A percentile compares a stretch with the other conserved stretches of the same genome.
phyloP scores from a whole-genome alignment of 768 basidiomycete species.

The Flagelloscypha sp. region DNA sequence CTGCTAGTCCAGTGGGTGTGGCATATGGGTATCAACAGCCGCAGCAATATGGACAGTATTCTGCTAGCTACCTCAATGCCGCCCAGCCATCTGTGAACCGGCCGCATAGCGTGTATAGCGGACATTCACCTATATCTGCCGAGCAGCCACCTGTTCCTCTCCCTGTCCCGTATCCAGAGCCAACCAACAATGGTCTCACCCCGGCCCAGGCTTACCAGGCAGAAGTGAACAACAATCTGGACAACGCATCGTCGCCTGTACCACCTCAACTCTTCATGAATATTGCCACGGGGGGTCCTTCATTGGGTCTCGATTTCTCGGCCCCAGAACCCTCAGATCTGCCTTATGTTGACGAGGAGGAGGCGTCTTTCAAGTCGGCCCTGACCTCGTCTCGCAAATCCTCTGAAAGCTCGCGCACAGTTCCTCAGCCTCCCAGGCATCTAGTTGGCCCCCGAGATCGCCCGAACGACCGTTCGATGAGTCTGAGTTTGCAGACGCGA shows the following conservation, averaged over 20 bases:
- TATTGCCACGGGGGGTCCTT: too few relatives aligned
- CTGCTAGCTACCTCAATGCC: constrained; percentile 41
- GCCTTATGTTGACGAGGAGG: too few relatives aligned
- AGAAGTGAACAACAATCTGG: constrained; percentile 58
- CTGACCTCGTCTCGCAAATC: too few relatives aligned
- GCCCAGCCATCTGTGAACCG: constrained; percentile 30
- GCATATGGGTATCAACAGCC: constrained; percentile 26
- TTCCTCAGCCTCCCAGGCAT: constrained; percentile 41
- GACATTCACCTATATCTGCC: constrained; percentile 14
- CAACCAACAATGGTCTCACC: constrained; percentile 47
- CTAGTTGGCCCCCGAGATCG: constrained; percentile 51
- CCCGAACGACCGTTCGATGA: constrained; percentile 56
- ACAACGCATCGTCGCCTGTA: constrained; percentile 28
- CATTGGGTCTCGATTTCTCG: too few relatives aligned
- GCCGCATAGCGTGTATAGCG: constrained; percentile 15
- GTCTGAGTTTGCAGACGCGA: constrained; percentile 72
- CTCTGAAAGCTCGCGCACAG: constrained; percentile 59
- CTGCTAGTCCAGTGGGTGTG: constrained; percentile 17
- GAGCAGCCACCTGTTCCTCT: constrained; percentile 14
- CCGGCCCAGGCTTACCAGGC: constrained; percentile 78
- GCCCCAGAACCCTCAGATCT: too few relatives aligned
- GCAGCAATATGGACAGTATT: constrained; percentile 31
- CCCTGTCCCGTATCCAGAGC: constrained; percentile 25
- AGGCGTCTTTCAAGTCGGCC: too few relatives aligned
- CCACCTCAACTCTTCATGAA: too few relatives aligned